Conservation (phyloP, 164 flowering plant species). For the Umbellularia californica region DNA sequence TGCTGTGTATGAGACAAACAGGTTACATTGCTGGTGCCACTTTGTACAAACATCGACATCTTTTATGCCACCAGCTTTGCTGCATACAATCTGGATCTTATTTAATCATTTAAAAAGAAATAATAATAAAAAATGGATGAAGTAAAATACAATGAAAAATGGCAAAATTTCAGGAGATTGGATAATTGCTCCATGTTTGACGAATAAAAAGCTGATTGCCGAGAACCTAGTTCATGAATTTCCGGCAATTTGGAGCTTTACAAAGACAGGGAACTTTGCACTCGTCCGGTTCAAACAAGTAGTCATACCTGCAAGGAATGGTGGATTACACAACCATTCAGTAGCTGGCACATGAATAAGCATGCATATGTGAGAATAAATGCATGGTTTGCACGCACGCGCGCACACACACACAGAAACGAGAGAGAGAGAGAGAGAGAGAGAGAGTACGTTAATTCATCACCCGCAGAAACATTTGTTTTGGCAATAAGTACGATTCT, state of each 20-base stretch:
- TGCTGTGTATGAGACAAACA: no score
- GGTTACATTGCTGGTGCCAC: no score
- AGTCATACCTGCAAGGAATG: slow-evolving; percentile 67
- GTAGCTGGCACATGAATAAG: background rate
- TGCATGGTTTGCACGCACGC: background rate
- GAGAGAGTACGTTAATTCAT: slow-evolving; percentile 77
- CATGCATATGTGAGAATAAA: background rate
- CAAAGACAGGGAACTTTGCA: slow-evolving; percentile 86
- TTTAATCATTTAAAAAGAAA: no score
- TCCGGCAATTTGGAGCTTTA: slow-evolving; percentile 71
- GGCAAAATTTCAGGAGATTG: background rate
- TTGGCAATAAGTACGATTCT: slow-evolving; percentile 92
- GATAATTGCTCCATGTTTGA: background rate
- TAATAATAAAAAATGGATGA: no score
- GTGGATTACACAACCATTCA: background rate
- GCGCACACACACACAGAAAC: background rate
- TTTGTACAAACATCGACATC: no score
- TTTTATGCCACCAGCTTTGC: no score
- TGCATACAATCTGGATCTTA: no score
- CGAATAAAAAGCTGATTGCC: slow-evolving; percentile 15
- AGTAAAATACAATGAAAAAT: background rate
- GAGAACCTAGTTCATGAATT: slow-evolving; percentile 74
- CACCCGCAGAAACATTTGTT: slow-evolving; percentile 73
- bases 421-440: slow-evolving; percentile 6
- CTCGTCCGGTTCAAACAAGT: slow-evolving; percentile 85